Base-by-base conservation (phyloP, 2,329 filamentous ascomycete species). In the Sarocladium strictum region DNA sequence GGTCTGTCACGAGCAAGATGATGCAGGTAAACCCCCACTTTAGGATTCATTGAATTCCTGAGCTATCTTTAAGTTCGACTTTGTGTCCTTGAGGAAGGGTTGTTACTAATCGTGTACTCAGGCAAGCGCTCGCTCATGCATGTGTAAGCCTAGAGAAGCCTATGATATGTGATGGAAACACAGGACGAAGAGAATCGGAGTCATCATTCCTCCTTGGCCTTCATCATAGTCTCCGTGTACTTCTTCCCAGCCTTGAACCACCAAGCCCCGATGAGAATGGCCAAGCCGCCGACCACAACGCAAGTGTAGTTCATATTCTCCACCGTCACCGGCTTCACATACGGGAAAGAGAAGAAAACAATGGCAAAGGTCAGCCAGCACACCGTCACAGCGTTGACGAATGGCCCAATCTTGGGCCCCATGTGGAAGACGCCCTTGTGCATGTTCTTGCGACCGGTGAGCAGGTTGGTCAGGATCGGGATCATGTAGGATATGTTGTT, bases 291-390 rank as follows among this genome's bases (percentile, higher is more conserved):
- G 4, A 76, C 70, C 12, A 74, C 72, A 0, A 74, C 72, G 49
- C 75, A 76, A 1, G 75, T 76, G 57, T 77, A 76, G 56, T 76
- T 77, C 75, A 77, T 77, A 55, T 75, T 76, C 24, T 58, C 56
- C 1, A 60, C 61, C 29, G 60, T 61, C 9, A 73, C 71, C 0
- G 72, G 72, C 62, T 65, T 38, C 5, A 38, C 35, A 15, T 15
- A 38, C 0, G 73, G 73, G 59, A 76, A 75, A 1, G 68, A 72
- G 61, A 74, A 75, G 60, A 76, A 73, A 1, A 74, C 63, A 24
- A 75, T 70, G 3, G 71, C 71, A 49, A 75, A 74, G 0, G 62
- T 55, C 7, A 73, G 62, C 70, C 70, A 73, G 43, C 61, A 56
- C 6, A 72, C 62, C 1, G 70, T 67, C 17, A 73, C 60, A 2